These are phyloP conservation scores for Diaporthe eres DNA, from an alignment of 2,329 filamentous ascomycete species.

Conservation along the genomic window DNA sequence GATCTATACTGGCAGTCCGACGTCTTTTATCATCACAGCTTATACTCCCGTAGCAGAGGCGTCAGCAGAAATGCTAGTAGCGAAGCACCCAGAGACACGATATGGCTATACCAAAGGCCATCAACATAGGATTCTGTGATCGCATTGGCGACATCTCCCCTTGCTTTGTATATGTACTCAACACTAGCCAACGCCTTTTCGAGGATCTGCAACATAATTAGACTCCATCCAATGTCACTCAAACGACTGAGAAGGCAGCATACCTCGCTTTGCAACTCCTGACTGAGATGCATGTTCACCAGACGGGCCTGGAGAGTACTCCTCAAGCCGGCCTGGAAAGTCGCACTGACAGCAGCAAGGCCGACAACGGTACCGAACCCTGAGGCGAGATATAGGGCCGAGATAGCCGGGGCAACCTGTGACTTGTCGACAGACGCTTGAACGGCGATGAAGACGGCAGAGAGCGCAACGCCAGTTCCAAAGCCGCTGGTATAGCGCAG, in stretches of 20 bases:
- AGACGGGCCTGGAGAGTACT: constrained; percentile 44
- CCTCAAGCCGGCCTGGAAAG: constrained; percentile 49
- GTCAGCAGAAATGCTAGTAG: constrained; percentile 46
- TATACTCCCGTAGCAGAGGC: constrained; percentile 48
- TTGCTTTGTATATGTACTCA: constrained; percentile 49
- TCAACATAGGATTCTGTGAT: constrained; percentile 53
- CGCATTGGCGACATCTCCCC: constrained; percentile 46
- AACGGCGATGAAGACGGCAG: constrained; percentile 58
- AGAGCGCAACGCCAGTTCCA: constrained; percentile 57
- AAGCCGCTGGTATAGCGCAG: constrained; percentile 51
- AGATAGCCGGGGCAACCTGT: constrained; percentile 57
- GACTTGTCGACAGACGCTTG: constrained; percentile 56
- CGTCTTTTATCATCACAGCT: constrained; percentile 36
- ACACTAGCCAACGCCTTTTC: constrained; percentile 51
- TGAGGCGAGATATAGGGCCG: constrained; percentile 56
- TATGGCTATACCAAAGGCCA: constrained; percentile 53
- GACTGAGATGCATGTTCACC: constrained; percentile 44
- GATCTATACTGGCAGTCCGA: neutral
- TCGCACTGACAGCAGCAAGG: constrained; percentile 54
- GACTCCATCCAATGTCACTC: neutral
- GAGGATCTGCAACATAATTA: constrained; percentile 48
- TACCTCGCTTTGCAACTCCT: constrained; percentile 45
- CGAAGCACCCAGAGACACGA: constrained; percentile 50
- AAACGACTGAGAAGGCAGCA: too few species aligned
- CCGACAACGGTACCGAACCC: constrained; percentile 57